phyloP scores from a whole-genome alignment of 768 basidiomycete species.

The Gymnopilus junonius region DNA sequence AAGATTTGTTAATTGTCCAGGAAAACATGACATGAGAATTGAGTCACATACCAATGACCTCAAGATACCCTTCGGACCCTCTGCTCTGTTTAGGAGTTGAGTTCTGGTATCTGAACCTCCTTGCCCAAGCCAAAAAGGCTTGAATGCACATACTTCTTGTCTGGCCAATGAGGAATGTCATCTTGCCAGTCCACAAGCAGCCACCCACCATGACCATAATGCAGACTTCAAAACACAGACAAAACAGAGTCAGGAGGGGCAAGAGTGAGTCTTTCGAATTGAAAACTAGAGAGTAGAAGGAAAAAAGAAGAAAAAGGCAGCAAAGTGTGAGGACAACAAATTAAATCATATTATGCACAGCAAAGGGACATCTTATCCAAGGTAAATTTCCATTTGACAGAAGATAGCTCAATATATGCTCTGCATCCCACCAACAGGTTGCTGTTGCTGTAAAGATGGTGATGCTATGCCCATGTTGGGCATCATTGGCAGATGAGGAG shows the following conservation, averaged over 20 bases:
- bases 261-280: constrained; percentile 6
- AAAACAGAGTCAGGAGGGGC: constrained; percentile 17
- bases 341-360: constrained; percentile 6
- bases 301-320: constrained; percentile 7
- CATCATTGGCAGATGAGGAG: constrained; percentile 52
- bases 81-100: too few relatives aligned
- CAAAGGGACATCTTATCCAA: neutral
- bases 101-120: too few relatives aligned
- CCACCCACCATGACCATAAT: too few relatives aligned
- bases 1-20: too few relatives aligned
- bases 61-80: too few relatives aligned
- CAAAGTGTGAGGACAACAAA: constrained; percentile 10
- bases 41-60: too few relatives aligned
- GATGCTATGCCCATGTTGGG: constrained; percentile 58
- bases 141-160: too few relatives aligned
- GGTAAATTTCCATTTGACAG: neutral
- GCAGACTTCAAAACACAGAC: constrained; percentile 16
- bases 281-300: constrained; percentile 6
- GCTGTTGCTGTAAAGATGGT: constrained; percentile 59
- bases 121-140: too few relatives aligned
- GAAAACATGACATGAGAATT: too few relatives aligned
- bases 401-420: constrained; percentile 46
- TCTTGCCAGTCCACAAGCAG: too few relatives aligned
- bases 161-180: too few relatives aligned
- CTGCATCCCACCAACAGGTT: constrained; percentile 53